Evolutionary conservation across 495 filamentous ascomycete species (phyloP).

Genomic region (Alectoria sarmentosa): DNA sequence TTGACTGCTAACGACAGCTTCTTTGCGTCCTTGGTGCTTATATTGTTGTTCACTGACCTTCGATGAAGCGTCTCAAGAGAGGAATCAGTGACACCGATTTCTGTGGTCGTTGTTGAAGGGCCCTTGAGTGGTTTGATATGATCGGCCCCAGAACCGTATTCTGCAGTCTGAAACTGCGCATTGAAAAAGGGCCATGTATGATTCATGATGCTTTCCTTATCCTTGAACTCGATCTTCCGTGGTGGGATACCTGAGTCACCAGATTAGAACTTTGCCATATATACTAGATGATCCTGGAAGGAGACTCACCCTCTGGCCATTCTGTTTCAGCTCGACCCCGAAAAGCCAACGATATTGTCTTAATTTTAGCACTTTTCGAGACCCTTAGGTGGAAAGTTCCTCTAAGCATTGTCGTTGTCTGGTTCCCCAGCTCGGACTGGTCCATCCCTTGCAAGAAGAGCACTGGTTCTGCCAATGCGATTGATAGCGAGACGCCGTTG

Average conservation of each 20-base stretch:
- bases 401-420: constrained; percentile 75
- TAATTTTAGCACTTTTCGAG: constrained; percentile 88
- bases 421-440: constrained; percentile 59
- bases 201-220: constrained; percentile 69
- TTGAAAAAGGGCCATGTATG: constrained; percentile 82
- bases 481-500: constrained; percentile 63
- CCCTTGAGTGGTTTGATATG: constrained; percentile 43
- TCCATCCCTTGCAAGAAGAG: constrained; percentile 90
- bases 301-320: constrained; percentile 78
- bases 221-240: constrained; percentile 71
- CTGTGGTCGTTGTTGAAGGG: constrained; percentile 43
- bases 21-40: constrained; percentile 46
- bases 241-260: constrained; percentile 69
- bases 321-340: constrained; percentile 81
- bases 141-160: constrained; percentile 61
- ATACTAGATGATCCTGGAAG: background rate
- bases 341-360: constrained; percentile 84
- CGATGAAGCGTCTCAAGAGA: constrained; percentile 33
- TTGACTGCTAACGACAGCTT: constrained; percentile 71
- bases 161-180: constrained; percentile 54
- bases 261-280: background rate
- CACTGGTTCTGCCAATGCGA: constrained; percentile 79
- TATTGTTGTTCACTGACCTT: constrained; percentile 26
- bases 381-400: constrained; percentile 78
- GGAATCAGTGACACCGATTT: constrained; percentile 32